Conservation (phyloP, 2,329 filamentous ascomycete species). For the Pseudopyrenochaeta lycopersici region DNA sequence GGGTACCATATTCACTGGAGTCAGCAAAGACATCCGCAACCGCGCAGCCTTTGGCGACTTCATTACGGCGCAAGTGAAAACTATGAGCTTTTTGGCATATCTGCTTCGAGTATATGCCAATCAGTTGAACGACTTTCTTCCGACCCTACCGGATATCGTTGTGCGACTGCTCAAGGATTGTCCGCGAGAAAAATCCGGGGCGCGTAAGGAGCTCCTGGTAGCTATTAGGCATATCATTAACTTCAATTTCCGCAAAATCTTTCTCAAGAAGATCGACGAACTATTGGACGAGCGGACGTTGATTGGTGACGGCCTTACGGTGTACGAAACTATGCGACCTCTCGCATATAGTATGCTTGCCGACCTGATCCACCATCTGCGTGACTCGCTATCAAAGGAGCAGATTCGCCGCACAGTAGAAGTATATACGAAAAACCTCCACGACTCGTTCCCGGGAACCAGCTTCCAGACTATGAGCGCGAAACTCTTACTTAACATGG, state of each 20-base stretch:
- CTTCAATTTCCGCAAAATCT: conserved; percentile 97
- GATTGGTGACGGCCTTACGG: conserved; percentile 94
- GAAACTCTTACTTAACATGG: conserved; percentile 96
- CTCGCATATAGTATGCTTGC: conserved; percentile 98
- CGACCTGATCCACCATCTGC: conserved; percentile 95
- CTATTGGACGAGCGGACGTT: conserved; percentile 92
- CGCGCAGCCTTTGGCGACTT: conserved; percentile 95
- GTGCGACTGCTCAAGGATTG: conserved; percentile 93
- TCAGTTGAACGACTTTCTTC: conserved; percentile 87
- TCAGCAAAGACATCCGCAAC: conserved; percentile 93
- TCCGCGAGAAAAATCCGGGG: conserved; percentile 90
- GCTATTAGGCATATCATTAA: conserved; percentile 99
- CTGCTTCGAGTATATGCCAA: conserved; percentile 86
- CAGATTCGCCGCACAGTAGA: conserved; percentile 96
- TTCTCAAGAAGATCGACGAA: conserved; percentile 92
- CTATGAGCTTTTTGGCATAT: conserved; percentile 98
- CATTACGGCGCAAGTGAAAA: conserved; percentile 97
- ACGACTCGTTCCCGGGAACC: conserved; percentile 94
- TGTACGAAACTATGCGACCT: conserved; percentile 95
- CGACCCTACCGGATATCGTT: conserved; percentile 84
- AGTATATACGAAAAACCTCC: conserved; percentile 95
- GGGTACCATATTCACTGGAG: conserved; percentile 86
- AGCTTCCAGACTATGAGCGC: conserved; percentile 99
- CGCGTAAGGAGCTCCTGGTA: conserved; percentile 92
- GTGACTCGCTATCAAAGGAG: conserved; percentile 84